Base-by-base conservation (phyloP, 148 eudicot species). In the Rhododendron griersonianum region DNA sequence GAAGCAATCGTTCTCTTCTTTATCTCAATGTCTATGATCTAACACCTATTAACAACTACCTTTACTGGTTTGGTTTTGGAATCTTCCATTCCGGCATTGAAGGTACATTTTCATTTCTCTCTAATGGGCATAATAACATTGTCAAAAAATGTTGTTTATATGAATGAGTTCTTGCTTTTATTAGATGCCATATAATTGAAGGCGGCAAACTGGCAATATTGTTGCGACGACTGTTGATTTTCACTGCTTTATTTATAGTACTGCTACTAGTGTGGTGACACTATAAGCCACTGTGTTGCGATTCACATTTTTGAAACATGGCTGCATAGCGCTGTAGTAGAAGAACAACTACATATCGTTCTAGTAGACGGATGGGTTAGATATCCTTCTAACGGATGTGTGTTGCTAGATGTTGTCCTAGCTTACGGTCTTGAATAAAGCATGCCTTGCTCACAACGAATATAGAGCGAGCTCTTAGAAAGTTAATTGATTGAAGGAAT, bases 11-110 rank as follows among this genome's bases (percentile, higher is more conserved):
- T 19, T 83, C 87, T 13, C 83, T 87, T 78, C 84, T 92, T 86
- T 94, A 91, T 88, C 91, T 94, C n/a, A 94, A 94, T 88, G 96
- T 94, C 21, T 94, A 94, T 86, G 96, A 94, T 90, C 90, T 94
- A 37, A 92, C 96, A 55, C 91, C 93, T 82, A 89, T 92, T 14
- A 94, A 94, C 90, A 81, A 90, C 63, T 94, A 91, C 85, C 89
- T 94, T 85, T 94, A 91, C 84, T 94, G 96, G 96, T 80, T 88
- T 9, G 96, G 96, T 41, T 87, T 94, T 35, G 96, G 96, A 67
- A 84, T 92, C 81, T 94, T 92, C 83, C 96, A 94, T 85, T 92
- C 96, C 5, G 96, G 95, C 23, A 86, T 94, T 25, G 94, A 92
- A 94, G 96, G 96, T 94, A 74, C 6, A 28, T 19, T 87, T 47